Evolutionary conservation across 768 basidiomycete species (phyloP).

Genomic region (Suillus fuscotomentosus): DNA sequence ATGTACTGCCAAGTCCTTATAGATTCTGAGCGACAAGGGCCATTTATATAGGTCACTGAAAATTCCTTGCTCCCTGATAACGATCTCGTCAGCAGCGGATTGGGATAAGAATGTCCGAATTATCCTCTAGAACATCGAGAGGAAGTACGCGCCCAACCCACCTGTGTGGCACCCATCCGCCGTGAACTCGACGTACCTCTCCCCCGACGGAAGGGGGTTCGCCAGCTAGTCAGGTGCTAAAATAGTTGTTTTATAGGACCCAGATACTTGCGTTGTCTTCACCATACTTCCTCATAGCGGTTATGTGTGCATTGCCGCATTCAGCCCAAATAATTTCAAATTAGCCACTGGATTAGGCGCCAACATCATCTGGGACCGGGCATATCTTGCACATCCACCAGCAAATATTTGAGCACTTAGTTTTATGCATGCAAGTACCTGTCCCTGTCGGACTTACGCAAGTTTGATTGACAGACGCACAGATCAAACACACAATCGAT

Average conservation of each 20-base stretch:
- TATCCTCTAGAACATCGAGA: too few relatives aligned
- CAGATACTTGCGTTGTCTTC: not conserved
- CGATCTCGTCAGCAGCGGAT: not conserved
- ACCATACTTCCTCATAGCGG: not conserved
- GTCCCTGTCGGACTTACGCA: too few relatives aligned
- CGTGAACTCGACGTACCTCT: too few relatives aligned
- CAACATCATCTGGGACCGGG: conserved; percentile 11
- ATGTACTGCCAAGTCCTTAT: not conserved
- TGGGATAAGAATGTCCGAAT: too few relatives aligned
- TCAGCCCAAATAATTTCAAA: conserved; percentile 18
- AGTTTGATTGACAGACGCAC: too few relatives aligned
- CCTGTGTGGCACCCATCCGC: too few relatives aligned
- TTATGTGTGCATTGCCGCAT: conserved; percentile 19
- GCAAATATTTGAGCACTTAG: not conserved
- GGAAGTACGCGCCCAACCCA: too few relatives aligned
- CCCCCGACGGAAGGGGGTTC: too few relatives aligned
- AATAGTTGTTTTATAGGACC: not conserved
- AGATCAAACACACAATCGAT: not conserved
- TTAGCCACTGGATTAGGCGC: conserved; percentile 17
- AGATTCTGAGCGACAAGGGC: not conserved
- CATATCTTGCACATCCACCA: too few relatives aligned
- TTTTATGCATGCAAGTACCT: not conserved
- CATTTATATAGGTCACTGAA: not conserved
- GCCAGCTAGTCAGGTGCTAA: not conserved
- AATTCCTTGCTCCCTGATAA: not conserved